phyloP scores from a whole-genome alignment of 805 yeast genomes.

The Wickerhamomyces strasburgensis region DNA sequence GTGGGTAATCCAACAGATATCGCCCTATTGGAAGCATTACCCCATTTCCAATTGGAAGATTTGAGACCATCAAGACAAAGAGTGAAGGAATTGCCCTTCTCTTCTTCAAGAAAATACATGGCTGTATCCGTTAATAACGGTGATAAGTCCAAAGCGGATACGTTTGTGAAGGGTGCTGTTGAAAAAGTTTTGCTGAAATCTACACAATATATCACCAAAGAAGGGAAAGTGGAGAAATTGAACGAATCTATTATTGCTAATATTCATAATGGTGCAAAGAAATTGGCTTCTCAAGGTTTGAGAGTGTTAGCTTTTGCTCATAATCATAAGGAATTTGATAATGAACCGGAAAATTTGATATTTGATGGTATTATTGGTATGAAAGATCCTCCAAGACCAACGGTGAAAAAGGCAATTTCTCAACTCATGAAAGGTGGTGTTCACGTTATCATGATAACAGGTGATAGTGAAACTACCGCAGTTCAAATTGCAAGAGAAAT shows the following conservation, averaged over 20 bases:
- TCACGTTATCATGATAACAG: conserved; percentile 97
- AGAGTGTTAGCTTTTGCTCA: conserved; percentile 81
- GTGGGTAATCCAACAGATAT: conserved; percentile 95
- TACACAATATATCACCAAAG: conserved; percentile 49
- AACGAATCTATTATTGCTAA: conserved; percentile 42
- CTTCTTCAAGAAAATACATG: conserved; percentile 83
- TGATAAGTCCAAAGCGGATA: conserved; percentile 47
- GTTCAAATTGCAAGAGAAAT: conserved; percentile 79
- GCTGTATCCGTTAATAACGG: conserved; percentile 70
- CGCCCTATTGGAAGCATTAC: conserved; percentile 74
- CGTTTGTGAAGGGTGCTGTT: conserved; percentile 86
- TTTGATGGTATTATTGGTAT: conserved; percentile 90
- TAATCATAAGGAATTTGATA: conserved; percentile 33
- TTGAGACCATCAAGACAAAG: conserved; percentile 55
- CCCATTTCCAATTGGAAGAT: conserved; percentile 70
- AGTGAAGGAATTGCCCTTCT: conserved; percentile 74
- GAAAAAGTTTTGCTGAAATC: conserved; percentile 67
- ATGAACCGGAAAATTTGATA: conserved; percentile 52
- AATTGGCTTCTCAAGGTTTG: conserved; percentile 76
- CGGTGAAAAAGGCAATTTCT: conserved; percentile 71
- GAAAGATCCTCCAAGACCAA: conserved; percentile 97
- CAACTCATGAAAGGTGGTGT: conserved; percentile 87
- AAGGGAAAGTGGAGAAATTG: conserved; percentile 56
- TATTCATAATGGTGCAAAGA: conserved; percentile 54
- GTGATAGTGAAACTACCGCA: conserved; percentile 88